Base-by-base conservation (phyloP, 1,284 basidiomycete genomes). In the Fomitopsis palustris region DNA sequence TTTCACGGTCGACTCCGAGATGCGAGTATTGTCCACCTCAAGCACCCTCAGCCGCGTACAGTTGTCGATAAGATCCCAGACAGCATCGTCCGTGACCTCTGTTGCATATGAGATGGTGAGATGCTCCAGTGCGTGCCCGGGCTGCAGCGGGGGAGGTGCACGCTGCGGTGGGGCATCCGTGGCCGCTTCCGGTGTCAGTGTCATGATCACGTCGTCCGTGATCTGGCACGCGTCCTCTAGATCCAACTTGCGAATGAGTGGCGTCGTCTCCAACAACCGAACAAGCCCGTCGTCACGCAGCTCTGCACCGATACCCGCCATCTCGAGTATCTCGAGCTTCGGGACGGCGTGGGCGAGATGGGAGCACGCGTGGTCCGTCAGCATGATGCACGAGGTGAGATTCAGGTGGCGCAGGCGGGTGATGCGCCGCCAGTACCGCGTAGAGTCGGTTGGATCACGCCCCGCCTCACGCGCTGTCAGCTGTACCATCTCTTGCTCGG, bases 151-250 rank as follows among this genome's bases (percentile, higher is more conserved):
- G 17, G 61, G 52, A 45, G 60, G 42, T 38, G 57, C 52, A 25
- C 58, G 57, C 51, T 57, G 55, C 1, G 61, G 52, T 12, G 64
- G 51, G 14, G 8, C n/a, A 29, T 56, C 52, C 4, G 63, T n/a
- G 14, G 59, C 21, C 42, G 61, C 47, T 31, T 53, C 63, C 4
- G 90, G 90, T 0, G 89, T 92, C 45, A 96, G 74, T 1, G 79
- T 78, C 16, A 77, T 74, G 21, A 97, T 70, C 16, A 95, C 81
- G 0, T 77, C 76, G 72, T 97, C 93, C 1, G 84, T 88, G 55
- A 96, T 84, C 25, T 88, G 84, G 16, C 74, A 75, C 2, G 92
- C 92, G 61, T 92, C 89, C 70, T 97, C 96, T 33, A 98, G 75
- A 70, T 98, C 96, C 45, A 98, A 73, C 55, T 83, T 85, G 55